A percentile compares a stretch with the other conserved stretches of the same genome.
phyloP scores from a whole-genome alignment of 2,329 filamentous ascomycete genomes.

The Lachnellula occidentalis region DNA sequence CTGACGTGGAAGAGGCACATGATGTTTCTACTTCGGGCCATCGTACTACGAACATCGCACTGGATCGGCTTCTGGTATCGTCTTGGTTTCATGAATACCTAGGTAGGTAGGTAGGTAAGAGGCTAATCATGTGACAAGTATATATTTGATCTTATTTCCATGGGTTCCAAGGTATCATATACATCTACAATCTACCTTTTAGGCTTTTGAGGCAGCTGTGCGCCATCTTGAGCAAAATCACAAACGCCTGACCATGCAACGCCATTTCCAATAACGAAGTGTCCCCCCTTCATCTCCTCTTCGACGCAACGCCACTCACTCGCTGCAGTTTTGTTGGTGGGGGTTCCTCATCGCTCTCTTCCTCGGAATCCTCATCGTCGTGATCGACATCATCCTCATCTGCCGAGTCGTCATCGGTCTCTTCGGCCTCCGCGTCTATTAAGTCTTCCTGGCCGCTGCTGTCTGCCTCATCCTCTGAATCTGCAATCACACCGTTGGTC shows the following conservation, averaged over 20 bases:
- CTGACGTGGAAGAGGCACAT: background rate
- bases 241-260: conserved; percentile 25
- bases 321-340: conserved; percentile 27
- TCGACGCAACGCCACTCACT: conserved; percentile 21
- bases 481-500: conserved; percentile 41
- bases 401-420: conserved; percentile 32
- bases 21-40: background rate
- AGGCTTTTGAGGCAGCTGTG: background rate
- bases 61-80: background rate
- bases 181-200: background rate
- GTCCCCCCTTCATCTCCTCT: conserved; percentile 20
- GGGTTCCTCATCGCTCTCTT: conserved; percentile 37
- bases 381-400: conserved; percentile 42
- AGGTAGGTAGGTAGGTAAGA: background rate
- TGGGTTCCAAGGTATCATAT: background rate
- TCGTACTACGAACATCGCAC: background rate
- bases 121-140: background rate
- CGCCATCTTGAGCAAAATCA: background rate
- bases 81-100: background rate
- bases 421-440: conserved; percentile 47
- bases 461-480: conserved; percentile 43
- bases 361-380: conserved; percentile 39
- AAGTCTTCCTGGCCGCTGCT: conserved; percentile 38
- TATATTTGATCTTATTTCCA: background rate
- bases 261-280: conserved; percentile 16